phyloP scores from a whole-genome alignment of 129 eudicot genomes.

The Arctium minus region DNA sequence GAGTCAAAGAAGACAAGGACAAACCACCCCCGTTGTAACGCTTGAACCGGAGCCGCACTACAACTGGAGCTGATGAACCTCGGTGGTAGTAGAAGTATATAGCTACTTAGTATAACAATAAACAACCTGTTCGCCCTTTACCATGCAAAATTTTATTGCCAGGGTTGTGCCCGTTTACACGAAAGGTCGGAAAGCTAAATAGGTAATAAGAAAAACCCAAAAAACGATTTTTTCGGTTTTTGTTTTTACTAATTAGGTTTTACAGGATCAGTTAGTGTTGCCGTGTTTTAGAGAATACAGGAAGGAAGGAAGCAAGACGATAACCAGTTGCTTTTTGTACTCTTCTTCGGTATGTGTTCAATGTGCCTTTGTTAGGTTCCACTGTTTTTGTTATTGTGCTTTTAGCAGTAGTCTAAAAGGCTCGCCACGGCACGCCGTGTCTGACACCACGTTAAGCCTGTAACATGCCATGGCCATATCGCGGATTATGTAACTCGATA shows the following conservation, averaged over 20 bases:
- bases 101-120: not conserved
- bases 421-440: no score
- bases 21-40: not conserved
- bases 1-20: slow-evolving; percentile 16
- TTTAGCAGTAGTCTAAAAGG: no score
- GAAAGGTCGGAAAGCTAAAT: not conserved
- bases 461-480: no score
- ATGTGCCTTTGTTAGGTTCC: not conserved
- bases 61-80: not conserved
- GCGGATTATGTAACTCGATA: no score
- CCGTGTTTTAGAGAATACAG: not conserved
- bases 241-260: not conserved
- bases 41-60: not conserved
- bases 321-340: not conserved
- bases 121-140: not conserved
- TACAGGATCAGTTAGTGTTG: not conserved
- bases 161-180: not conserved
- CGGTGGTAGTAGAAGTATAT: not conserved
- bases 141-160: not conserved
- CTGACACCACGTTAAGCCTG: no score
- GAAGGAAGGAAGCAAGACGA: not conserved
- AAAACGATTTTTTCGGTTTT: not conserved
- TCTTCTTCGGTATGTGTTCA: not conserved
- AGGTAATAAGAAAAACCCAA: not conserved
- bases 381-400: not conserved